Evolutionary conservation across 106 monocot species (phyloP).

Genomic region (Agapanthus africanus): DNA sequence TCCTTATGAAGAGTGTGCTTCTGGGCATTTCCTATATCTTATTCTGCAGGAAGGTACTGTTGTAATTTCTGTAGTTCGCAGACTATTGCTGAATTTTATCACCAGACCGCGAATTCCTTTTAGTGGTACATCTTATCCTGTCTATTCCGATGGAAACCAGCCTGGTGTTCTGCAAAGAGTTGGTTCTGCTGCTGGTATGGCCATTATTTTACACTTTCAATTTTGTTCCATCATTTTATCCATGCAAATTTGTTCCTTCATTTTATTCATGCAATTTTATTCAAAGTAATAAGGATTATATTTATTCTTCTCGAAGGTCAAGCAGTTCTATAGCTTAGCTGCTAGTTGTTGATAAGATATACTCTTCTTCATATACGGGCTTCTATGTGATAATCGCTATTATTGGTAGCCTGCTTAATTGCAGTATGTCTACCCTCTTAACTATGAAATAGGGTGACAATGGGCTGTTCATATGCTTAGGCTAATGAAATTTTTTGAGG

Average conservation of each 20-base stretch:
- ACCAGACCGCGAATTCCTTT: conserved; percentile 50
- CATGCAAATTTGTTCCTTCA: background rate
- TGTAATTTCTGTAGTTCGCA: conserved; percentile 66
- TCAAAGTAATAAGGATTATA: too few species aligned
- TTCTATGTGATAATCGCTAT: background rate
- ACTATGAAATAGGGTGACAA: background rate
- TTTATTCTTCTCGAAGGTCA: background rate
- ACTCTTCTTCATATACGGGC: background rate
- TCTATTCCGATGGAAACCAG: conserved; percentile 47
- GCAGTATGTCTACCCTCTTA: background rate
- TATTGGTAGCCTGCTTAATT: background rate
- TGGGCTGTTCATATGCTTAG: background rate
- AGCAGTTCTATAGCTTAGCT: background rate
- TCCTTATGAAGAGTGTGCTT: background rate
- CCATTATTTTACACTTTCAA: background rate
- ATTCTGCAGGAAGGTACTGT: conserved; percentile 56
- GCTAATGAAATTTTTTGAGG: too few species aligned
- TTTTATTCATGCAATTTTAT: background rate
- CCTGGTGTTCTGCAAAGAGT: conserved; percentile 90
- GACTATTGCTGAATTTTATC: conserved; percentile 69
- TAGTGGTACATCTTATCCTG: conserved; percentile 38
- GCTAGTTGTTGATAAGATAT: background rate
- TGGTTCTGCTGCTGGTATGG: conserved; percentile 90
- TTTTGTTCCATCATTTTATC: background rate
- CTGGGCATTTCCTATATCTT: background rate